Percentiles rank a stretch among this genome's conserved stretches.
Evolutionary conservation across 768 basidiomycete genomes (phyloP).

Genomic region (Phanerochaete carnosa): DNA sequence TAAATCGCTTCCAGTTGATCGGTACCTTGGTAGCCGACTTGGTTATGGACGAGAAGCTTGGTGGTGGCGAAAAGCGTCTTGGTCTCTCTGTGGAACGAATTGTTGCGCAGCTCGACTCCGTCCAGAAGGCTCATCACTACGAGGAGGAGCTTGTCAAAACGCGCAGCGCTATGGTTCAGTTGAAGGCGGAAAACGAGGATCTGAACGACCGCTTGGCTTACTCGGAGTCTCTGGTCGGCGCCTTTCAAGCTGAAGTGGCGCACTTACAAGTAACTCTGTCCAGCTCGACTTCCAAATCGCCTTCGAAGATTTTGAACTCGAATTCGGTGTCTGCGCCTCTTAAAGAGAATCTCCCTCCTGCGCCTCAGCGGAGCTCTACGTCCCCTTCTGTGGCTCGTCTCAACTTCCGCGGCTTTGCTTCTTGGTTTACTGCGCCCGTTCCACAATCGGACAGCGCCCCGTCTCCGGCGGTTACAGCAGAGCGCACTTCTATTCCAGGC

Average conservation of each 20-base stretch:
- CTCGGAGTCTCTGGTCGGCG: constrained; percentile 78
- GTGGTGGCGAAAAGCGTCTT: constrained; percentile 78
- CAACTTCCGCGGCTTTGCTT: constrained; percentile 41
- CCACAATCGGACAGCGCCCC: constrained; percentile 89
- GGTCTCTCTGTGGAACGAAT: constrained; percentile 88
- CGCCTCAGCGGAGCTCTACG: background rate
- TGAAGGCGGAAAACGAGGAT: constrained; percentile 78
- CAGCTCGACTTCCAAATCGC: background rate
- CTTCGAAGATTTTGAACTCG: constrained; percentile 63
- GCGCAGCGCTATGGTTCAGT: constrained; percentile 56
- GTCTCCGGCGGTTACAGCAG: constrained; percentile 76
- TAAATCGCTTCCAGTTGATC: constrained; percentile 87
- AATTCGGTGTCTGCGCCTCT: constrained; percentile 40
- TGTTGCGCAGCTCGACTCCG: constrained; percentile 85
- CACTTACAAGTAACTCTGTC: background rate
- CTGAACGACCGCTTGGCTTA: constrained; percentile 80
- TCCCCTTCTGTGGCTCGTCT: background rate
- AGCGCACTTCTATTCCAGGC: constrained; percentile 59
- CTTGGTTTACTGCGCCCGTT: constrained; percentile 98
- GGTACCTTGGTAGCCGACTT: constrained; percentile 87
- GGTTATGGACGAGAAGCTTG: constrained; percentile 87
- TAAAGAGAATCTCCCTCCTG: background rate
- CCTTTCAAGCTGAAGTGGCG: constrained; percentile 66
- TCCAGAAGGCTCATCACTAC: constrained; percentile 71
- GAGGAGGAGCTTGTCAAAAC: constrained; percentile 72